These are phyloP conservation scores for Staphylotrichum tortipilum DNA, from an alignment of 495 filamentous ascomycete genomes.

Conservation along the genomic window DNA sequence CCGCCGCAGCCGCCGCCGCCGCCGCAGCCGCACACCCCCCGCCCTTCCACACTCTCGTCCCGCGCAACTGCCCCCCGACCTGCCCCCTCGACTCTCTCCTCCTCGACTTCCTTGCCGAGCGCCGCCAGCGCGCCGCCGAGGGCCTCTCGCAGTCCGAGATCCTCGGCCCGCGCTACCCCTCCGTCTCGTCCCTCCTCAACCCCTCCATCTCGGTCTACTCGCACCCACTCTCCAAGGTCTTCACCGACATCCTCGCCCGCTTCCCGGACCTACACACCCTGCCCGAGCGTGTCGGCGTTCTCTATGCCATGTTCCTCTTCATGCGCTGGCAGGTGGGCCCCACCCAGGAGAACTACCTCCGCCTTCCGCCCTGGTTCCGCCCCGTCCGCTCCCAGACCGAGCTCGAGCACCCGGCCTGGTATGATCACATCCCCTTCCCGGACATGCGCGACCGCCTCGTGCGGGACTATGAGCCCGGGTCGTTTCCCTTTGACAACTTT, in stretches of 20 bases:
- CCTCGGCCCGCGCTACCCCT: constrained; percentile 66
- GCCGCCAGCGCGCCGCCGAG: constrained; percentile 53
- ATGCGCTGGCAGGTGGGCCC: constrained; percentile 78
- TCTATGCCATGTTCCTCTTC: constrained; percentile 75
- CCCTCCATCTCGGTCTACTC: constrained; percentile 50
- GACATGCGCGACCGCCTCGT: constrained; percentile 59
- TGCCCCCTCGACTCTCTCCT: constrained; percentile 68
- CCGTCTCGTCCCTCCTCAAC: constrained; percentile 64
- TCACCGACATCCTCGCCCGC: constrained; percentile 68
- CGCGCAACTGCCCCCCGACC: constrained; percentile 53
- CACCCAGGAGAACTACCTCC: constrained; percentile 62
- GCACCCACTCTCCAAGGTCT: constrained; percentile 70
- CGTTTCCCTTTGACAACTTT: constrained; percentile 61
- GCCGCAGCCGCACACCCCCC: background rate
- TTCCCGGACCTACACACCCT: constrained; percentile 62
- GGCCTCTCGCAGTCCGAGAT: constrained; percentile 52
- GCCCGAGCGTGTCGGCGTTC: constrained; percentile 67
- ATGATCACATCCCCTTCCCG: constrained; percentile 70
- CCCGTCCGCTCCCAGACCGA: constrained; percentile 55
- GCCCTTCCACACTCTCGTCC: constrained; percentile 36
- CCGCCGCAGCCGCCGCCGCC: background rate
- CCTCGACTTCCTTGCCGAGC: constrained; percentile 64
- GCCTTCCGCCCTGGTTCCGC: constrained; percentile 58
- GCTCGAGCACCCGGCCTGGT: constrained; percentile 62
- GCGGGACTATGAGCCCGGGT: constrained; percentile 32